Base-by-base conservation (phyloP, 306 rosid species). In the Dicorynia guianensis region DNA sequence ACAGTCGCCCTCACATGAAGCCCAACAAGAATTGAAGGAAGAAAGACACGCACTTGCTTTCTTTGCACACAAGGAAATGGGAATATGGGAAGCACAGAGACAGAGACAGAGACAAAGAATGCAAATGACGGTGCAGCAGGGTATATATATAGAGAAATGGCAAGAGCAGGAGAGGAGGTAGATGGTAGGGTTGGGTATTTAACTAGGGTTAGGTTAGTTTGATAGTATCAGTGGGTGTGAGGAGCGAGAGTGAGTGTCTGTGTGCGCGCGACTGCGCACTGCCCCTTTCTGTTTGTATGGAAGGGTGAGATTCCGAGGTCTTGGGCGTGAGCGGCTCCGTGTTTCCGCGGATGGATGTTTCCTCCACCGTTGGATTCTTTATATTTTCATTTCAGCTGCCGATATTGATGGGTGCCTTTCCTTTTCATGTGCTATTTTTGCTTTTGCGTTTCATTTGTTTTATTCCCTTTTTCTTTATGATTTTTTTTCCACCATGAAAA, bases 321-420 rank as follows among this genome's bases (percentile, higher is more conserved):
- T 83, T 86, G 81, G 97, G 97, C 78, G 85, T 34, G 78, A 87
- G 90, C 98, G 98, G 98, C 95, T 90, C 97, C 98, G 97, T 90
- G 97, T 92, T 89, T 95, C 97, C 98, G 98, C 98, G 89, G 79
- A 84, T 82, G 91, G 82, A 64, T 79, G 88, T 84, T 25, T 86
- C 87, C 91, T 85, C 86, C 83, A 77, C 98, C 96, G 97, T 91
- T 86, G 84, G 96, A 92, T 89, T 75, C 36, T 9, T 15, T 64
- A 11, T 65, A 11, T 38, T 10, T 13, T 44, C 4, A 1, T 30
- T 52, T 44, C 1, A 12, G 50, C 39, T 67, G 17, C 40, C 18
- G 69, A 74, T 58, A 71, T 72, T 75, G 78, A 76, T 50, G 18
- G 74, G 55, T 25, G 49, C 61, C 64, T 53, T 44, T 72, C 69